Conservation (phyloP, 164 flowering plant genomes). For the Macadamia tetraphylla region DNA sequence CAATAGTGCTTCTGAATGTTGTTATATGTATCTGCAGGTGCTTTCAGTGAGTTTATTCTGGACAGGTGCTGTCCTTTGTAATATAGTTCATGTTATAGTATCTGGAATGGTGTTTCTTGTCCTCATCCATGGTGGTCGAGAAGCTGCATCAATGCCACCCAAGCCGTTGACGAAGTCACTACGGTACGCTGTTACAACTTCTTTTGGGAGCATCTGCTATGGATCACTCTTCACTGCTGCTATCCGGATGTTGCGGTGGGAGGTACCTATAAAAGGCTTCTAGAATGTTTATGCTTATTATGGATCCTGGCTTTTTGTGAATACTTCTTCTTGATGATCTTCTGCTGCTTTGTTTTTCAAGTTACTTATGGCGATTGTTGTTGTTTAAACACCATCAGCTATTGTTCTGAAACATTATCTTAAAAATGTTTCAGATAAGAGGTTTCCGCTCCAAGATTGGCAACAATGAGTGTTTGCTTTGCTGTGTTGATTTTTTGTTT, state of each 20-base stretch:
- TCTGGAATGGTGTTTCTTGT: slow-evolving; percentile 98
- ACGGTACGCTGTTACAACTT: slow-evolving; percentile 77
- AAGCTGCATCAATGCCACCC: slow-evolving; percentile 73
- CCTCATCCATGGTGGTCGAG: slow-evolving; percentile 79
- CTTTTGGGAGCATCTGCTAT: slow-evolving; percentile 98
- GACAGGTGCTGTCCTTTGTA: slow-evolving; percentile 98
- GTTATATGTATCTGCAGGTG: slow-evolving; percentile 43
- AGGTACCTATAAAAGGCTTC: slow-evolving; percentile 40
- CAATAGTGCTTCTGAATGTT: slow-evolving; percentile 10
- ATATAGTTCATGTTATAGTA: slow-evolving; percentile 88
- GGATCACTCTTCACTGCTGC: slow-evolving; percentile 98
- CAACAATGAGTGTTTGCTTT: slow-evolving; percentile 91
- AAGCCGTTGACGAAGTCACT: slow-evolving; percentile 63
- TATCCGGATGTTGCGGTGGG: slow-evolving; percentile 91
- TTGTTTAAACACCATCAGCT: not conserved
- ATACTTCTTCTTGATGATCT: not conserved
- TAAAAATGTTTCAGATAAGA: slow-evolving; percentile 59
- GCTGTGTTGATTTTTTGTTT: slow-evolving; percentile 95
- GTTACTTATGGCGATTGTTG: not conserved
- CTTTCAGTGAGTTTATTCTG: slow-evolving; percentile 96
- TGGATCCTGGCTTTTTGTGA: not conserved
- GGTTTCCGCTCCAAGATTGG: slow-evolving; percentile 96
- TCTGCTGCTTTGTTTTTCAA: too few species aligned
- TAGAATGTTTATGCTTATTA: not conserved
- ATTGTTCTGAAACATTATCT: not conserved